Evolutionary conservation across 805 yeast genomes (phyloP), one percentile per base, ranked within the genome.

Genomic region (Myxozyma geophila): DNA sequence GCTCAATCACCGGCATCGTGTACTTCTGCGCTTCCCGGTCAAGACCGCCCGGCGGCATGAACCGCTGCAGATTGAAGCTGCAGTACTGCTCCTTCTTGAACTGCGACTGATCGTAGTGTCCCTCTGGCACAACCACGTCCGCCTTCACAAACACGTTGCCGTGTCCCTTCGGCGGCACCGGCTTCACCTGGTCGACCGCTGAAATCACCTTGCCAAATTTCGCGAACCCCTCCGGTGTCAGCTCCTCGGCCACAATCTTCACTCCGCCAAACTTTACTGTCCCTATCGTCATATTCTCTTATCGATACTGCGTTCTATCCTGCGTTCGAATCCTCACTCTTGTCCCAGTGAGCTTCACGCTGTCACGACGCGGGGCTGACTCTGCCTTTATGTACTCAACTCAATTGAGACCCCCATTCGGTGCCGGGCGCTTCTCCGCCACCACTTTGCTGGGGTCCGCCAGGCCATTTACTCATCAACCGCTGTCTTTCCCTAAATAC

Each of bases 111-210:
- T 56, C 66, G 69, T 81, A 89, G 54, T 79, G 76, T 73, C 87
- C 87, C 5, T 75, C 77, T 2, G 89, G 79, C 2, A 89, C 87
- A 1, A 93, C 86, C 7, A 90, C 92, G 66, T 87, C 82, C 67
- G 82, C 84, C 54, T 89, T 74, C 71, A 90, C 90, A 7, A 83
- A 78, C 1, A 97, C 97, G 2, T 97, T 91, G 15, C 98, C 98
- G 8, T 54, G 43, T 9, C 59, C 53, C 46, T 46, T 46, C n/a
- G 59, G 19, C n/a, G 53, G 90, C 76, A 91, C 92, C 3, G 97
- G 97, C 28, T 81, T 76, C 6, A 89, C 78, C 75, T 89, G 95
- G 71, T 90, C 89, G 64, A 83, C 84, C 3, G 96, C 89, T 39
- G 95, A 88, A 53, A 92, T 84, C 53, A 91, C 84, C 15, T 89